These are phyloP conservation scores for Sarcodon aspratus DNA, from an alignment of 768 basidiomycete species.

Conservation along the genomic window DNA sequence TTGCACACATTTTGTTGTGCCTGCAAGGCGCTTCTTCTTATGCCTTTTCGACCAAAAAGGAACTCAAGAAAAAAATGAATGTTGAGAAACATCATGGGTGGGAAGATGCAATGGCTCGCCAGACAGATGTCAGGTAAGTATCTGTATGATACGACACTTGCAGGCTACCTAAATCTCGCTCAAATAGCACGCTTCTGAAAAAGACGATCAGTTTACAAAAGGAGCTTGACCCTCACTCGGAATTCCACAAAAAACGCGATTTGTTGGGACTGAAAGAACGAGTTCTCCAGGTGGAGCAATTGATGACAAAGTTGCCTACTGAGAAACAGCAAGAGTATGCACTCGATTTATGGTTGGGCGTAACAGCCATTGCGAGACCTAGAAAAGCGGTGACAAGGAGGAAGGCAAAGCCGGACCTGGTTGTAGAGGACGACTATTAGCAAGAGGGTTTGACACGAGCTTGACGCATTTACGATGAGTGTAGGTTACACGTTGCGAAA, in stretches of 20 bases:
- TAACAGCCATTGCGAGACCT: too few relatives aligned
- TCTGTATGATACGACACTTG: background rate
- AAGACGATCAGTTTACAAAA: conserved; percentile 16
- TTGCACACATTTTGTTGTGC: conserved; percentile 30
- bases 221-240: conserved; percentile 18
- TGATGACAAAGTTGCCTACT: conserved; percentile 4
- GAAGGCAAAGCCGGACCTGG: too few relatives aligned
- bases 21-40: conserved; percentile 22
- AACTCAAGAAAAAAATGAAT: conserved; percentile 18
- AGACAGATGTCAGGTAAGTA: conserved; percentile 23
- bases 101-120: conserved; percentile 12
- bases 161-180: background rate
- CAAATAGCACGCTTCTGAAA: conserved; percentile 17
- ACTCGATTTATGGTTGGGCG: too few relatives aligned
- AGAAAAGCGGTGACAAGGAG: too few relatives aligned
- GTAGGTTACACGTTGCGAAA: too few relatives aligned
- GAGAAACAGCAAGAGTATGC: too few relatives aligned
- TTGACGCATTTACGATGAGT: too few relatives aligned
- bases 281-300: conserved; percentile 15
- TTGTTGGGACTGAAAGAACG: conserved; percentile 14
- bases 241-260: conserved; percentile 16
- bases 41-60: conserved; percentile 17
- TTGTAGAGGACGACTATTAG: too few relatives aligned
- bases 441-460: too few relatives aligned
- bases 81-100: conserved; percentile 21